These are phyloP conservation scores for Termitomyces sp. DNA, from an alignment of 768 basidiomycete species.

Conservation along the genomic window DNA sequence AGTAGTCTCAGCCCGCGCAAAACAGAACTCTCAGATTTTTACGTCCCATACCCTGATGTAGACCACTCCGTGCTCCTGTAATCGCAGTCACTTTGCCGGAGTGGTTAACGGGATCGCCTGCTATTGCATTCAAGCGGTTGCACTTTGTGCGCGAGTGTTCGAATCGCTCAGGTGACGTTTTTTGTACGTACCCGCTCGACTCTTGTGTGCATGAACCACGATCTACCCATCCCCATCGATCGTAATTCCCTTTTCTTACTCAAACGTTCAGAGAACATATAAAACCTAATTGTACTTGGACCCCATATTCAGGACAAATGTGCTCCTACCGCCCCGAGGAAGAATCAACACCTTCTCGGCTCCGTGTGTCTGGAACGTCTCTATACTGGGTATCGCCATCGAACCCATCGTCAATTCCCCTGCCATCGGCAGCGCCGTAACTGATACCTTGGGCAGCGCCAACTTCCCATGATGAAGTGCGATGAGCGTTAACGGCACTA, in stretches of 20 bases:
- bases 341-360: slow-evolving; percentile 78
- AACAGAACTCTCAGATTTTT: too few species aligned
- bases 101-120: slow-evolving; percentile 89
- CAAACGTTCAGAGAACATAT: neutral
- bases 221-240: too few species aligned
- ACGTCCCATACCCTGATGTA: too few species aligned
- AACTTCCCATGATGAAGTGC: slow-evolving; percentile 83
- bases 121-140: slow-evolving; percentile 44
- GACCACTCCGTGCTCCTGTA: too few species aligned
- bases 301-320: slow-evolving; percentile 77
- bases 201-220: too few species aligned
- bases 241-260: too few species aligned
- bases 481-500: slow-evolving; percentile 70
- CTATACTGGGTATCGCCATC: slow-evolving; percentile 54
- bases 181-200: slow-evolving; percentile 40
- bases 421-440: slow-evolving; percentile 52
- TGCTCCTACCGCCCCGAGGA: slow-evolving; percentile 77
- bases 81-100: slow-evolving; percentile 79
- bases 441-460: slow-evolving; percentile 63
- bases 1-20: too few species aligned
- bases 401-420: slow-evolving; percentile 54
- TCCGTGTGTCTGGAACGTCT: slow-evolving; percentile 82
- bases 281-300: slow-evolving; percentile 16
- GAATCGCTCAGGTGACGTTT: slow-evolving; percentile 50
- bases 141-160: slow-evolving; percentile 51